phyloP scores from a whole-genome alignment of 306 rosid genomes.

The Pyrus bretschneideri region DNA sequence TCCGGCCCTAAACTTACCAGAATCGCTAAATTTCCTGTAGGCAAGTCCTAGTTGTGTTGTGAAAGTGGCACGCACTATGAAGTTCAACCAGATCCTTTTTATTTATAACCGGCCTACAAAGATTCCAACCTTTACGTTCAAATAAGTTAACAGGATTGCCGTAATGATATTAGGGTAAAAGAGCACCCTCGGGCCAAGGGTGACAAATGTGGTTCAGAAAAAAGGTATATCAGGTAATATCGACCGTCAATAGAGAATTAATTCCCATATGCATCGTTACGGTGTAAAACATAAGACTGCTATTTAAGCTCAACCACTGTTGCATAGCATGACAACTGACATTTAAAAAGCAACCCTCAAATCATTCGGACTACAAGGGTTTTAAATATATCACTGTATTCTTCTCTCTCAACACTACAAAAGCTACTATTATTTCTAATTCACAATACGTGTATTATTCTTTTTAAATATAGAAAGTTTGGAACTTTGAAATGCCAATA shows the following conservation, averaged over 20 bases:
- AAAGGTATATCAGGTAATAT: background rate
- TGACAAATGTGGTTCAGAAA: background rate
- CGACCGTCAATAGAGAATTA: background rate
- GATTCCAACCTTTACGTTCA: background rate
- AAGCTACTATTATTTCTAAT: background rate
- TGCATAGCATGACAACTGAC: background rate
- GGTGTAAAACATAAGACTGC: background rate
- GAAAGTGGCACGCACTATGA: background rate
- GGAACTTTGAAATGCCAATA: too few relatives aligned
- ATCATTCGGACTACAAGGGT: background rate
- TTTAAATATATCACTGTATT: background rate
- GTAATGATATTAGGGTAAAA: background rate
- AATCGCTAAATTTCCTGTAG: background rate
- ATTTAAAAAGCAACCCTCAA: background rate
- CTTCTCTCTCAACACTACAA: too few relatives aligned
- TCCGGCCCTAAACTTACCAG: background rate
- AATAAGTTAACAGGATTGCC: background rate
- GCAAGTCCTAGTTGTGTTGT: background rate
- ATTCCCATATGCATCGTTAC: background rate
- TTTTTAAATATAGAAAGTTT: too few relatives aligned
- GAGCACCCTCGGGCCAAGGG: background rate
- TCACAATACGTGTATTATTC: background rate
- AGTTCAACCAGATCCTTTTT: background rate
- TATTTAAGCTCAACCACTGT: too few relatives aligned
- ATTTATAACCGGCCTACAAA: background rate